phyloP scores from a whole-genome alignment of 2,329 filamentous ascomycete genomes.

The Pseudogymnoascus sp. region DNA sequence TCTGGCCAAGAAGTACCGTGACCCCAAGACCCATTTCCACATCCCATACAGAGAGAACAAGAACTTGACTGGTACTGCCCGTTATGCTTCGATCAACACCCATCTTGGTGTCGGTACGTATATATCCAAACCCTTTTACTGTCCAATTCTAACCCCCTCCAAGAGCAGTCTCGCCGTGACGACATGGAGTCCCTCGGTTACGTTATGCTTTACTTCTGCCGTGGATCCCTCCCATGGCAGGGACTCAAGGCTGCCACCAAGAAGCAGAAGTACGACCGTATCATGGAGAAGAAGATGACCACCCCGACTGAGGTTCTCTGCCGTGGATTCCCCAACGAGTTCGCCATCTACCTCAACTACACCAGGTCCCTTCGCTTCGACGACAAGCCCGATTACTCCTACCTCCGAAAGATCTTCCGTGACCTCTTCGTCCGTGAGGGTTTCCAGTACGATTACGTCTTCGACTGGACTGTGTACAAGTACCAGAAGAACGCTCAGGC shows the following conservation, averaged over 20 bases:
- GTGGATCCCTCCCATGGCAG: constrained; percentile 97
- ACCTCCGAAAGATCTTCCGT: constrained; percentile 99
- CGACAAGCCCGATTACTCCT: constrained; percentile 99
- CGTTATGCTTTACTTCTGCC: constrained; percentile 99
- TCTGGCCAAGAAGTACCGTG: constrained; percentile 98
- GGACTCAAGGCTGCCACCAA: constrained; percentile 96
- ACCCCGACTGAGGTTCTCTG: constrained; percentile 97
- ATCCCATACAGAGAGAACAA: constrained; percentile 99
- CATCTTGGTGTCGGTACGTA: constrained; percentile 82
- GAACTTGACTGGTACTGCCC: constrained; percentile 97
- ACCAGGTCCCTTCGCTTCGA: constrained; percentile 97
- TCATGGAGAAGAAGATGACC: constrained; percentile 99
- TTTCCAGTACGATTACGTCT: constrained; percentile 99
- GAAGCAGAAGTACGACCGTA: constrained; percentile 99
- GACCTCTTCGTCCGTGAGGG: constrained; percentile 97
- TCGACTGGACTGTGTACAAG: constrained; percentile 99
- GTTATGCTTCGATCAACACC: constrained; percentile 98
- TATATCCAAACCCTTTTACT: neutral
- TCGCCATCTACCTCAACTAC: constrained; percentile 99
- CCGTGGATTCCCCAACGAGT: constrained; percentile 98
- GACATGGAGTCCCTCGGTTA: constrained; percentile 99
- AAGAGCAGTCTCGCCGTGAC: constrained; percentile 96
- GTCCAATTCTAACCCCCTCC: constrained; percentile 24
- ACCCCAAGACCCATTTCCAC: constrained; percentile 99
- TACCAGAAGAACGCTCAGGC: constrained; percentile 99